Evolutionary conservation across 1,284 basidiomycete genomes (phyloP), one percentile per base, ranked within the genome.

Genomic region (Microbotryum scabiosae): DNA sequence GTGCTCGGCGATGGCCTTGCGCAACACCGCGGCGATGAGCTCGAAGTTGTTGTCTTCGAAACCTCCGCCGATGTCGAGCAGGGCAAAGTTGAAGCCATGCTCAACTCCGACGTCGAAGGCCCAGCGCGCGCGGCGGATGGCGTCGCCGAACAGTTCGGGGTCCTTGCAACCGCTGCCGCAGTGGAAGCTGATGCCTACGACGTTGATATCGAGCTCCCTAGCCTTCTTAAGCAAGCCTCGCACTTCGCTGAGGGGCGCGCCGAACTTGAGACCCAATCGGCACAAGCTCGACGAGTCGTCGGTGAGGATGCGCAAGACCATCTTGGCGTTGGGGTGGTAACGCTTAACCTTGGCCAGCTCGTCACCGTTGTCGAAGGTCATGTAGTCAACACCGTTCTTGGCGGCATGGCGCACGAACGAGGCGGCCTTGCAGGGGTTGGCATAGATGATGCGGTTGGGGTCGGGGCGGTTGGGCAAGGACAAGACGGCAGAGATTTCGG

Each of bases 341-440:
- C 86, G 85, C 51, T 88, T 85, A 68, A 98, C 84, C 79, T 99
- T 99, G 82, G 89, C 82, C n/a, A 99, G 80, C 75, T 99, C 96
- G 77, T 99, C 96, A 55, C 83, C 82, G 76, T 98, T 99, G 79
- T 99, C 96, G 73, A 99, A 98, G 0, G 94, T 97, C 89, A 97
- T 97, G 78, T 84, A 85, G 71, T 89, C 82, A 52, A 98, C 91
- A 26, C 87, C 86, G 30, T 81, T 76, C 67, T 82, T 82, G 44
- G 84, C 84, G 16, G 96, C 89, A 69, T 85, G 84, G 60, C 91
- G 88, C 68, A 98, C 83, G 77, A 96, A 97, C 9, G 90, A 94
- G 9, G 84, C 81, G 1, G 94, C 90, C 79, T 99, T 98, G 85
- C 94, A 98, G 0, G 96, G 96, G 78, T 98, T 99, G 69, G 96